Base-by-base conservation (phyloP, 1,284 basidiomycete genomes). In the Austropuccinia psidii region DNA sequence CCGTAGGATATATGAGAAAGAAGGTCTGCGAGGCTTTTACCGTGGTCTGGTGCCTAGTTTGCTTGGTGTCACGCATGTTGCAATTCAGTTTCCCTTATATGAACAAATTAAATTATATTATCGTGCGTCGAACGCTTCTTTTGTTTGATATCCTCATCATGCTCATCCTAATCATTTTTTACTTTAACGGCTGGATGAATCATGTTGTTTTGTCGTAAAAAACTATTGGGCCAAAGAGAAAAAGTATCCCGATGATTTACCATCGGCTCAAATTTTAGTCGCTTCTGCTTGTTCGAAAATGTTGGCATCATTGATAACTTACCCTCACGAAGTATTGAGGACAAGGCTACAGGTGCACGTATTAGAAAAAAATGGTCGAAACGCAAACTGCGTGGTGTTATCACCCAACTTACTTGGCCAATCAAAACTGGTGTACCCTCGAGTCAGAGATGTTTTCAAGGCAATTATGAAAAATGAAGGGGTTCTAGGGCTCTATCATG, bases 31-130 rank as follows among this genome's bases (percentile, higher is more conserved):
- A 29, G 92, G 92, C 0, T 96, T 97, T 81, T 97, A 96, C 82
- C 89, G 92, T 73, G 93, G 93, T 29, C 83, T 97, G 49, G 79
- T 93, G 15, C 93, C 93, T 31, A 92, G 89, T 78, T 82, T 97
- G 5, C 85, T 97, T 66, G 93, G 93, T 45, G 93, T 96, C 68
- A 82, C 87, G 4, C 93, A 97, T 79, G 93, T 97, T 66, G 93
- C 91, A 15, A 91, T 97, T 0, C 93, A 97, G 80, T 96, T 97
- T 78, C 93, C 93, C 21, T 82, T 97, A n/a, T 97, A 97, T 79
- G 93, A 97, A 79, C 86, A 89, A 77, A 85, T 94, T 74, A 97
- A 96, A 83, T 78, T 87, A 19, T 86, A 86, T 84, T 87, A 90
- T 21, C 87, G 91, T 93, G 81, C 82, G 90, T 86, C 31, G 27